phyloP scores from a whole-genome alignment of 129 eudicot species.

The Chrysanthemum lavandulifolium region DNA sequence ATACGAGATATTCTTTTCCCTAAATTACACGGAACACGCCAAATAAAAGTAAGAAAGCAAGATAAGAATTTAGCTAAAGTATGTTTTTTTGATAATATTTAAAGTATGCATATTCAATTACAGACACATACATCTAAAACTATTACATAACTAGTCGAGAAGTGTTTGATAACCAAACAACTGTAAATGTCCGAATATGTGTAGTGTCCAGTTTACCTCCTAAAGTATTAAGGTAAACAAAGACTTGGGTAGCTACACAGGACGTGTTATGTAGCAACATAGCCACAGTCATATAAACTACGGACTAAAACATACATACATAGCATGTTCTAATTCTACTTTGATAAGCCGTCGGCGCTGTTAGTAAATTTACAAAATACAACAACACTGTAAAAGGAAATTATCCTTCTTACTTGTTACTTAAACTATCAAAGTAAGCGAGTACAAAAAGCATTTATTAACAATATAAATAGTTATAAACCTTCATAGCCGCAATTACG shows the following conservation, averaged over 20 bases:
- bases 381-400: constrained; percentile 17
- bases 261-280: not conserved
- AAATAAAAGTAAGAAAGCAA: constrained; percentile 9
- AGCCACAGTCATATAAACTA: constrained; percentile 6
- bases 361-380: constrained; percentile 9
- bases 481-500: constrained; percentile 88
- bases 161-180: not conserved
- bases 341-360: constrained; percentile 1
- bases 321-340: not conserved
- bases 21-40: constrained; percentile 3
- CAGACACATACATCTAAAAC: not conserved
- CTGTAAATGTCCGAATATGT: not conserved
- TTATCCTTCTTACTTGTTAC: constrained; percentile 16
- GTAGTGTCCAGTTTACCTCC: constrained; percentile 8
- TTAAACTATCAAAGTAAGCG: not conserved
- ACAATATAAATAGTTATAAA: constrained; percentile 22
- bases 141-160: not conserved
- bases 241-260: constrained; percentile 6
- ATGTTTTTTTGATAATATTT: constrained; percentile 1
- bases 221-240: not conserved
- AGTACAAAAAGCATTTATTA: constrained; percentile 24
- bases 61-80: not conserved
- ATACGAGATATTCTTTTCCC: not conserved
- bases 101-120: not conserved
- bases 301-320: constrained; percentile 4